phyloP scores from a whole-genome alignment of 352 stramenopile species.

The Pythium chondricola region DNA sequence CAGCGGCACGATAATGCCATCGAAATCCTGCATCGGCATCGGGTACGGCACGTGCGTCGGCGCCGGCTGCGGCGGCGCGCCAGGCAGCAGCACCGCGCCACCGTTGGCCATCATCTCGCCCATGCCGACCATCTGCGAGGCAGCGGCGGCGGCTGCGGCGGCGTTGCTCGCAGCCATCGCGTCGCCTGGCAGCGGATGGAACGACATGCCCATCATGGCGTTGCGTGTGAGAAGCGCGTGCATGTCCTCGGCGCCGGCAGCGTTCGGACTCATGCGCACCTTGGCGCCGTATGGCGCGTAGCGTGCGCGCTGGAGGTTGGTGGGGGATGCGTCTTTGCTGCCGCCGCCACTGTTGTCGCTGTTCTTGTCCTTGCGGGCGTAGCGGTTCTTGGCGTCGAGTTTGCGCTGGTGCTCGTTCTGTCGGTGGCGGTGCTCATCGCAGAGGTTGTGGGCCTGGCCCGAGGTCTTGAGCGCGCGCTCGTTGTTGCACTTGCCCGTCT shows the following conservation, averaged over 20 bases:
- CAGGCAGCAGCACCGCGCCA: conserved; percentile 36
- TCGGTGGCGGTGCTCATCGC: conserved; percentile 71
- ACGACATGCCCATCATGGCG: background rate
- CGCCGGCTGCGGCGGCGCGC: conserved; percentile 46
- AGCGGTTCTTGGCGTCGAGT: conserved; percentile 78
- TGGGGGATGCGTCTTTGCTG: conserved; percentile 13
- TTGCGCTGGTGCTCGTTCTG: conserved; percentile 87
- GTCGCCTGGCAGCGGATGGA: too few species aligned
- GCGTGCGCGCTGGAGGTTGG: conserved; percentile 10
- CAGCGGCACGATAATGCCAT: conserved; percentile 72
- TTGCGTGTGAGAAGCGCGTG: conserved; percentile 9
- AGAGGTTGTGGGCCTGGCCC: conserved; percentile 76
- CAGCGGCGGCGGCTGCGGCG: conserved; percentile 1
- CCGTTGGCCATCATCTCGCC: background rate
- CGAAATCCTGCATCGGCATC: conserved; percentile 66
- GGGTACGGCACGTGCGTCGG: conserved; percentile 45
- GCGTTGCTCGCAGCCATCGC: background rate
- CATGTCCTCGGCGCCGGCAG: conserved; percentile 2
- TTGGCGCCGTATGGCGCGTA: conserved; percentile 21
- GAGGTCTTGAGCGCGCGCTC: conserved; percentile 84
- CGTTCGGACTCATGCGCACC: conserved; percentile 17
- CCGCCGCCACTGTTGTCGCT: too few species aligned
- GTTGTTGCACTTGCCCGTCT: conserved; percentile 83
- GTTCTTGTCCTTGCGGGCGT: conserved; percentile 55
- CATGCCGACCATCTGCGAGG: conserved; percentile 1